phyloP scores from a whole-genome alignment of 1,284 basidiomycete species.

The Cystobasidium sp. region DNA sequence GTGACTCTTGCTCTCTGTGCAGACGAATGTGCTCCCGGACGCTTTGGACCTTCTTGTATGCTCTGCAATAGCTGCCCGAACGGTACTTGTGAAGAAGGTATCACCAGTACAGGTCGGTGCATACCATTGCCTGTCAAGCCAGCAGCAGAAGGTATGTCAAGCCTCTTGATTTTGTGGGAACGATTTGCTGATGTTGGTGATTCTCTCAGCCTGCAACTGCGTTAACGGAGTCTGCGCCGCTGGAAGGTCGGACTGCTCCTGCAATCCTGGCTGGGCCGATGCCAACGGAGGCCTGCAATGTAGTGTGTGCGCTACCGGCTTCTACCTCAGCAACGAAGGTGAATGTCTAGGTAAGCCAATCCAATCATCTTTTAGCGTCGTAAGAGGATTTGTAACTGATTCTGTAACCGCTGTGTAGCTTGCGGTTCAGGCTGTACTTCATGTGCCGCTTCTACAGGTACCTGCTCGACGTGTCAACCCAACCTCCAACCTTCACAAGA shows the following conservation, averaged over 20 bases:
- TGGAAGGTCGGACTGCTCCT: constrained; percentile 64
- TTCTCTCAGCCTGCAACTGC: constrained; percentile 68
- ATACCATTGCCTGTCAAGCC: constrained; percentile 57
- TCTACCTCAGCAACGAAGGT: constrained; percentile 70
- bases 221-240: constrained; percentile 71
- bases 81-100: constrained; percentile 71
- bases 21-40: constrained; percentile 71
- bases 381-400: neutral
- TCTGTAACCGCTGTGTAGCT: constrained; percentile 57
- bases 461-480: constrained; percentile 70
- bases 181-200: neutral
- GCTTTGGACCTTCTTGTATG: constrained; percentile 71
- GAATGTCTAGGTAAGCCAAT: constrained; percentile 68
- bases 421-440: constrained; percentile 72
- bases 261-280: constrained; percentile 74
- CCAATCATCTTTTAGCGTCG: neutral
- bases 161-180: neutral
- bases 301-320: constrained; percentile 71
- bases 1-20: neutral
- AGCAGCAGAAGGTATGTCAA: constrained; percentile 26
- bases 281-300: constrained; percentile 64
- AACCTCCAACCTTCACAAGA: constrained; percentile 71
- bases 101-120: constrained; percentile 72
- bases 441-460: constrained; percentile 69
- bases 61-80: constrained; percentile 68